Conservation (phyloP, 139 green algal genomes). For the Chlamydomonas sphaeroides region DNA sequence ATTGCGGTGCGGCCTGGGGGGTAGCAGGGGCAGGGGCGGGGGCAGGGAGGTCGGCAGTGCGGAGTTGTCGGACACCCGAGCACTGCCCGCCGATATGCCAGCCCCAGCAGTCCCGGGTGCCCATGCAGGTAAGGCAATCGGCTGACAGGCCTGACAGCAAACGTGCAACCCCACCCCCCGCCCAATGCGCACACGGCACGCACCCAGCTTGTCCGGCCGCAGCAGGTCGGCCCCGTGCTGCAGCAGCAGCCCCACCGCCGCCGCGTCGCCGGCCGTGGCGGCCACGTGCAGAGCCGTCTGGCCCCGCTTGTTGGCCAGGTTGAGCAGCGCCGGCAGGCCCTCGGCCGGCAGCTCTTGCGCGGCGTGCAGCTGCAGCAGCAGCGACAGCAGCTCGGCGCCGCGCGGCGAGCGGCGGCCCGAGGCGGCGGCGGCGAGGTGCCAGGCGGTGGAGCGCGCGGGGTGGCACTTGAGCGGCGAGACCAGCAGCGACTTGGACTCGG, state of each 20-base stretch:
- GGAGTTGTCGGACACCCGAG: too few relatives aligned
- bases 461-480: conserved; percentile 4
- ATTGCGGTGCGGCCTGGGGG: conserved; percentile 14
- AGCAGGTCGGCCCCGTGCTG: not conserved
- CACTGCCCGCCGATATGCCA: too few relatives aligned
- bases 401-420: not conserved
- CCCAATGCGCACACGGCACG: too few relatives aligned
- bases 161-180: too few relatives aligned
- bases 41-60: too few relatives aligned
- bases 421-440: conserved; percentile 4
- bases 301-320: conserved; percentile 28
- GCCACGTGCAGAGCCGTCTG: conserved; percentile 19
- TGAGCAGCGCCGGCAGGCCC: not conserved
- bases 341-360: not conserved
- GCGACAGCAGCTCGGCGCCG: not conserved
- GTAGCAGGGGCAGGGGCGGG: too few relatives aligned
- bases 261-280: not conserved
- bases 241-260: conserved; percentile 4
- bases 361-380: conserved; percentile 10
- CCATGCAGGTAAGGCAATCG: too few relatives aligned
- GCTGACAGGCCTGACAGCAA: too few relatives aligned
- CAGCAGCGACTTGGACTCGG: not conserved
- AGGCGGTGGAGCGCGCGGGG: conserved; percentile 5
- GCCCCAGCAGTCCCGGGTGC: too few relatives aligned
- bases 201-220: not conserved